Evolutionary conservation across 1,284 basidiomycete species (phyloP), one percentile per base, ranked within the genome.

Genomic region (Volvariella volvacea): DNA sequence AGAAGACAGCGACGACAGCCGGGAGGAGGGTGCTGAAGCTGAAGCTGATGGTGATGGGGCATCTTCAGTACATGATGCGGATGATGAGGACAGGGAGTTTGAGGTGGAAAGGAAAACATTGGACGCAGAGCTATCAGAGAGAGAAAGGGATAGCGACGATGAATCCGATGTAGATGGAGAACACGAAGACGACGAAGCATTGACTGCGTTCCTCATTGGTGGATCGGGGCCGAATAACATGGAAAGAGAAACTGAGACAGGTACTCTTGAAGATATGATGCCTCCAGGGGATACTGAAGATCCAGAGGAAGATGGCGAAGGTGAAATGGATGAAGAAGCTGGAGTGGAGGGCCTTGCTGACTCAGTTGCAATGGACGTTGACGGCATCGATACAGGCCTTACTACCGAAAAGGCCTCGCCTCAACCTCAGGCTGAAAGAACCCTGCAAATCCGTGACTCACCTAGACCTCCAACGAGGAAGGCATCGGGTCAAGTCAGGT

Each of bases 1-100:
- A 16, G 65, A 60, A 33, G 54, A 62, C 44, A 43, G 57, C 44
- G 46, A 47, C 4, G 52, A 54, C 17, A n/a, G n/a, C n/a, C n/a
- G n/a, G n/a, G n/a, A n/a, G n/a, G n/a, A n/a, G n/a, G 53, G 49
- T 4, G 55, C 41, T 14, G 28, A 32, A 12, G 36, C 17, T 47
- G 37, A 36, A 36, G 34, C 7, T n/a, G 34, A 36, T 20, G 15
- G 25, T 12, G 25, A 28, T 28, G 25, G 12, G 6, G 25, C 6
- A 17, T 10, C 14, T 6, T 12, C 22, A 8, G 21, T 17, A 22
- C 38, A 15, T 37, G 39, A 31, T 25, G 33, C 16, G 15, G 10
- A 32, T 15, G 25, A 16, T 28, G 28, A 36, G 15, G 34, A 36
- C n/a, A 36, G 8, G 34, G 14, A 20, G 34, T 16, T 36, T n/a